A percentile compares a stretch with the other conserved stretches of the same genome.
Evolutionary conservation across 257 asterid species (phyloP).

Genomic region (Marsdenia floribunda): DNA sequence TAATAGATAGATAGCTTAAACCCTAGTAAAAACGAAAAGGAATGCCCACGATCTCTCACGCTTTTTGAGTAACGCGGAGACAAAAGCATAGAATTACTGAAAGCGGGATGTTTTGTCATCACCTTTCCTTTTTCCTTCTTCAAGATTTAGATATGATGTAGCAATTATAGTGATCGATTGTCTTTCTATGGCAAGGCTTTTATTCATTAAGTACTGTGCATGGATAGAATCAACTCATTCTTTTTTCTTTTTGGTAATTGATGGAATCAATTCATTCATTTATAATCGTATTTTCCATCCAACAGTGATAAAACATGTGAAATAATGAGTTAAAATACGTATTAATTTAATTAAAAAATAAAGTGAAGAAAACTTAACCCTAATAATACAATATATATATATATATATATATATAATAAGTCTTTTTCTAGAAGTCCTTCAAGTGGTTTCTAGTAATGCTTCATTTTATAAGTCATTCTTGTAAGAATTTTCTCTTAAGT

Average conservation of each 20-base stretch:
- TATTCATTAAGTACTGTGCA: background rate
- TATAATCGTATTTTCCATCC: too few species aligned
- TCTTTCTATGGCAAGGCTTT: background rate
- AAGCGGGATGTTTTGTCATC: background rate
- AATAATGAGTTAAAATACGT: too few species aligned
- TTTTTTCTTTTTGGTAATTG: too few species aligned
- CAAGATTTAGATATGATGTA: background rate
- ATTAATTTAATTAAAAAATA: too few species aligned
- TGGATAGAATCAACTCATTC: background rate
- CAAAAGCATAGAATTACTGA: constrained; percentile 4
- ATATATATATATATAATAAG: too few species aligned
- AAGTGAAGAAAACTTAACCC: too few species aligned
- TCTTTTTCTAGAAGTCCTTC: background rate
- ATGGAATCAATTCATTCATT: too few species aligned
- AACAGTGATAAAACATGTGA: too few species aligned
- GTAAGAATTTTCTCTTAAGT: background rate
- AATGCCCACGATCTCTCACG: constrained; percentile 1
- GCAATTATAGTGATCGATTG: background rate
- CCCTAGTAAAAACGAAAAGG: constrained; percentile 10
- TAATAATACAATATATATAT: too few species aligned
- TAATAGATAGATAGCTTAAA: background rate
- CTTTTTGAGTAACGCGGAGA: background rate
- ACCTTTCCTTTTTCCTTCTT: background rate
- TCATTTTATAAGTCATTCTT: background rate
- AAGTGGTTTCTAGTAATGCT: too few species aligned